Percentiles rank a stretch among this genome's conserved stretches.
phyloP scores from a whole-genome alignment of 139 green algal species.

The Chlorella sp. region DNA sequence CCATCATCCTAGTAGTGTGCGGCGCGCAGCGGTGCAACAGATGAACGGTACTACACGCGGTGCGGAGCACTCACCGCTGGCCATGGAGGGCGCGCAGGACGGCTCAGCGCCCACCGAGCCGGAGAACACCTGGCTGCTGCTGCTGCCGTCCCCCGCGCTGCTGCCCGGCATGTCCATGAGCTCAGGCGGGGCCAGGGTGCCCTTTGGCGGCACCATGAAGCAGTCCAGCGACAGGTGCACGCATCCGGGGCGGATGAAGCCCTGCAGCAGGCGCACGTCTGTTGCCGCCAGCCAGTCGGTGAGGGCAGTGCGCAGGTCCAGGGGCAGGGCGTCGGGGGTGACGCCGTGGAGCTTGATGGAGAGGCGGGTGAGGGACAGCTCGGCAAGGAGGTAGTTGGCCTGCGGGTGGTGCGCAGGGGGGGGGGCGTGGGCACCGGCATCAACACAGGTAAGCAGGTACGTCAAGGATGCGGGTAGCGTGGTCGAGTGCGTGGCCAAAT shows the following conservation, averaged over 20 bases:
- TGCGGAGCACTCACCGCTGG: not conserved
- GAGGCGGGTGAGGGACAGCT: not conserved
- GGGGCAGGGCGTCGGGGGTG: not conserved
- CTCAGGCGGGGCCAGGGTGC: too few species aligned
- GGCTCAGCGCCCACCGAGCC: not conserved
- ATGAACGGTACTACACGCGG: too few species aligned
- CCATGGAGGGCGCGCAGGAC: not conserved
- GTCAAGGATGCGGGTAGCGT: too few species aligned
- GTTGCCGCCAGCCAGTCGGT: constrained; percentile 3
- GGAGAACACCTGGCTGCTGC: not conserved
- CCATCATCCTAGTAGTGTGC: too few species aligned
- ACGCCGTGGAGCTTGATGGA: constrained; percentile 12
- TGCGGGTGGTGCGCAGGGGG: too few species aligned
- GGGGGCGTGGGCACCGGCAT: too few species aligned
- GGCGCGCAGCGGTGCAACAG: not conserved
- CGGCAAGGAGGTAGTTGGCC: constrained; percentile 5
- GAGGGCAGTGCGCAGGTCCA: not conserved
- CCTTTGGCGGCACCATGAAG: not conserved
- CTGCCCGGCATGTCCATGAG: not conserved
- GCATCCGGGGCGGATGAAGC: constrained; percentile 7
- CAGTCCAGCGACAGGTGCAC: constrained; percentile 9
- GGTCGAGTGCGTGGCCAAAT: too few species aligned
- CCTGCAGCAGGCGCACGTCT: constrained; percentile 9
- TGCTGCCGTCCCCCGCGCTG: not conserved
- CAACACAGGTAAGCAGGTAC: too few species aligned